Evolutionary conservation across 495 filamentous ascomycete genomes (phyloP), one percentile per base, ranked within the genome.

Genomic region (Annulohypoxylon nitens): DNA sequence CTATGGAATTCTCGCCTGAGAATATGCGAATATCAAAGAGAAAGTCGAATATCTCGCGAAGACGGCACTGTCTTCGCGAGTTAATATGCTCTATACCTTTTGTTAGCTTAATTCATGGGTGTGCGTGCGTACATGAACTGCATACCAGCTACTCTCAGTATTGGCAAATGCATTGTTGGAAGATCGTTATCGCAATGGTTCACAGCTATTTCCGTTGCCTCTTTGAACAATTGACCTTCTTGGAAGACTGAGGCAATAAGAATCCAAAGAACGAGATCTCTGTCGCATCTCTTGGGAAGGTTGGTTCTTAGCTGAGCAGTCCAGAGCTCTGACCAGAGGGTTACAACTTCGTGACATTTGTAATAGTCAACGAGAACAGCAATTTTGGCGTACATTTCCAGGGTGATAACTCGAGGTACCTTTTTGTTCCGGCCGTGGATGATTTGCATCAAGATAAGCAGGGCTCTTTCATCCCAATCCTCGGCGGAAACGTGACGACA

Each of bases 291-390:
- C 18, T 18, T 16, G 10, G 59, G 59, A 57, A 54, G 10, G 43
- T 5, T 0, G 16, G 12, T 7, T 3, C 36, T 36, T 7, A 34
- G n/a, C 36, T 16, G 3, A 4, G 2, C 11, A 33, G 77, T 81
- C 86, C 88, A 90, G 7, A 77, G 76, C 7, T 85, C 81, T 16
- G 78, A 77, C 50, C 82, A 83, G 2, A 85, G 48, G 57, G 78
- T 71, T 1, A 88, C 63, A 1, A 75, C 80, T 14, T 86, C 85
- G 12, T 76, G 75, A 64, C 86, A 84, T 39, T 82, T 72, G 61
- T 89, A 87, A 54, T 83, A 83, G 69, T 89, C 86, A 16, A 86
- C 82, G 26, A 90, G 71, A 4, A 84, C 77, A 25, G 84, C 81
- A 50, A 90, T 76, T 64, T 86, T 81, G 1, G 83, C 82, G 5